Conservation (phyloP, 345 rosid species). For the Lenwebbia sp. region DNA sequence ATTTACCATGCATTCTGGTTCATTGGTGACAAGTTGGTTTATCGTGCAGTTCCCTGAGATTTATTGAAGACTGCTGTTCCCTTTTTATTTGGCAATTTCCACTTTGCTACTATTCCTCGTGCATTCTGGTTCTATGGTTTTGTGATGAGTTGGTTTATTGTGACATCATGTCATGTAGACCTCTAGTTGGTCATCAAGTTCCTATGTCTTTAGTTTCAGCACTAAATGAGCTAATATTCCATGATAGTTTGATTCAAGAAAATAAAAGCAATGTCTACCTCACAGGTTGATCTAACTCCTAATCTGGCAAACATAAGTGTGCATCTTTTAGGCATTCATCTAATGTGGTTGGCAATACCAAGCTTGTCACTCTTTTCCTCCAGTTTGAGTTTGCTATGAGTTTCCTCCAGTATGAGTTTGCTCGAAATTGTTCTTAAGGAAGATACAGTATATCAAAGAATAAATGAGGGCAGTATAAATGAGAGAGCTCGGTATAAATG, state of each 20-base stretch:
- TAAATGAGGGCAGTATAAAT: not conserved
- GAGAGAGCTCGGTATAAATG: not conserved
- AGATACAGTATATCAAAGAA: not conserved
- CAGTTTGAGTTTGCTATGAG: not conserved
- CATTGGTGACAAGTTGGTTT: too few relatives aligned
- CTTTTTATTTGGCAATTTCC: not conserved
- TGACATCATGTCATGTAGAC: not conserved
- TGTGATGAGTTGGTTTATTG: not conserved
- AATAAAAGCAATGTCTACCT: not conserved
- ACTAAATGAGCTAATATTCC: not conserved
- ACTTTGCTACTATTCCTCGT: not conserved
- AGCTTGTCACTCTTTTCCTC: not conserved
- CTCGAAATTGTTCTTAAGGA: not conserved
- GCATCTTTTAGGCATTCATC: not conserved
- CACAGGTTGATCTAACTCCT: not conserved
- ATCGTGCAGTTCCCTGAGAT: not conserved
- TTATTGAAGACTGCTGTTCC: not conserved
- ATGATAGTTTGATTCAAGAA: not conserved
- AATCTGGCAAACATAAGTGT: not conserved
- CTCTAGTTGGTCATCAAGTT: not conserved
- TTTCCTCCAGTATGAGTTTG: not conserved
- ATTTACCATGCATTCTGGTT: not conserved
- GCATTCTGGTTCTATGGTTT: not conserved
- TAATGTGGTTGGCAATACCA: not conserved
- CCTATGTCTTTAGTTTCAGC: not conserved